phyloP scores from a whole-genome alignment of 495 filamentous ascomycete species.

The Aspergillus egyptiacus region DNA sequence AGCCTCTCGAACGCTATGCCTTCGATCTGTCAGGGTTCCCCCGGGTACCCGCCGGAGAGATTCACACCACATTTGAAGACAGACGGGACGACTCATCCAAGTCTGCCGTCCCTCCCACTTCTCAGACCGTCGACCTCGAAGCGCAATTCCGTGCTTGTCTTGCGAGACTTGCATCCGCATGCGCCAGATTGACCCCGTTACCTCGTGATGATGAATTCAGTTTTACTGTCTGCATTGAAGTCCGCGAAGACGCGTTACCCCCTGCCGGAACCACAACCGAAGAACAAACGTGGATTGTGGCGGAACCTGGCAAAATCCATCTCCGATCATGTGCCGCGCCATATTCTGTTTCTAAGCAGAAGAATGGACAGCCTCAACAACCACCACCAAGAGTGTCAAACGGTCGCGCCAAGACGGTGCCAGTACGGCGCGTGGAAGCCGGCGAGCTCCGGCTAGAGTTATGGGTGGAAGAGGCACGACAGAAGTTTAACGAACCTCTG shows the following conservation, averaged over 20 bases:
- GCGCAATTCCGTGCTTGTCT: slow-evolving; percentile 64
- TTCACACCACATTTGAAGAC: slow-evolving; percentile 49
- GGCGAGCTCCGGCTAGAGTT: slow-evolving; percentile 50
- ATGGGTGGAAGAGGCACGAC: slow-evolving; percentile 52
- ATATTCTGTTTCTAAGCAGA: slow-evolving; percentile 40
- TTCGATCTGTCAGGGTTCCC: slow-evolving; percentile 80
- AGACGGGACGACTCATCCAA: slow-evolving; percentile 40
- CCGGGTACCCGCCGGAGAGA: slow-evolving; percentile 45
- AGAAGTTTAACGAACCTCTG: slow-evolving; percentile 49
- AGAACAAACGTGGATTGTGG: slow-evolving; percentile 49
- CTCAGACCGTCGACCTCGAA: slow-evolving; percentile 54
- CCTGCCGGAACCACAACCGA: slow-evolving; percentile 62
- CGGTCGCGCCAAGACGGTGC: slow-evolving; percentile 46
- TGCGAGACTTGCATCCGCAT: slow-evolving; percentile 45
- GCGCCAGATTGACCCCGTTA: slow-evolving; percentile 56
- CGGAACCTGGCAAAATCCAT: slow-evolving; percentile 46
- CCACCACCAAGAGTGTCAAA: slow-evolving; percentile 37
- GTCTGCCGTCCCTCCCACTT: slow-evolving; percentile 31
- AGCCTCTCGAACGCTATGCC: slow-evolving; percentile 72
- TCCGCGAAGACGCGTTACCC: slow-evolving; percentile 64
- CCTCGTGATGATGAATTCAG: slow-evolving; percentile 66
- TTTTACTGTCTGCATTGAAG: slow-evolving; percentile 82
- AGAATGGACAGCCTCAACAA: slow-evolving; percentile 34
- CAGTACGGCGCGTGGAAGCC: slow-evolving; percentile 48
- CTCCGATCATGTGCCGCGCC: slow-evolving; percentile 42